Evolutionary conservation across 2,329 filamentous ascomycete species (phyloP), one percentile per base, ranked within the genome.

Genomic region (Neoscytalidium dimidiatum): DNA sequence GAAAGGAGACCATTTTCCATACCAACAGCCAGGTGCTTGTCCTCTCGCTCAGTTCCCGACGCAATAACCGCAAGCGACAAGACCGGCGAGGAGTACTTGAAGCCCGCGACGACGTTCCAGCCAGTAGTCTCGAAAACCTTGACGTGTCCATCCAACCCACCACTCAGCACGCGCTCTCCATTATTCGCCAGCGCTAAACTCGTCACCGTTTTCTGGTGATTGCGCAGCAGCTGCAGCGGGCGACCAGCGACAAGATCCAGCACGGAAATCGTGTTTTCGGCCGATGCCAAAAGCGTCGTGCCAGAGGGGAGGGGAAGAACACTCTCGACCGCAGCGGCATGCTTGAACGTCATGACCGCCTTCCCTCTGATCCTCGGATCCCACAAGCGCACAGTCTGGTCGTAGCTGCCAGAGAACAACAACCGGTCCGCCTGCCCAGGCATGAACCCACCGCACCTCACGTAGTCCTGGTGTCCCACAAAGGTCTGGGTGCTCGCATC

Each of bases 171-270:
- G 58, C 95, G 88, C 58, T 88, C 88, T 52, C 91, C 92, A 70
- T 91, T 87, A 49, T 92, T 94, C 7, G 93, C 94, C 35, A 96
- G 82, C 60, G 90, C 89, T 63, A 99, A 84, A 7, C 91, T 89
- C 0, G 95, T 98, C 66, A 99, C 94, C 0, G 95, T 97, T 86
- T 98, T 99, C 75, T 99, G 95, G 79, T 99, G 95, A 76, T 96
- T 98, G 71, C 89, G 90, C 68, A 99, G 89, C 74, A 96, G 83
- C 71, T 93, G 90, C 65, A 97, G 82, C 4, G 94, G 93, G 73
- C 92, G 92, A 28, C 92, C 95, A 57, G 94, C 94, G 17, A 98
- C 90, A 49, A 99, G 86, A 76, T 99, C 95, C 67, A 99, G 85
- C 11, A 99, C 92, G 5, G 91, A 93, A 72, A 99, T 92, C 67